Base-by-base conservation (phyloP, 2,329 filamentous ascomycete species). In the Didymella sp. region DNA sequence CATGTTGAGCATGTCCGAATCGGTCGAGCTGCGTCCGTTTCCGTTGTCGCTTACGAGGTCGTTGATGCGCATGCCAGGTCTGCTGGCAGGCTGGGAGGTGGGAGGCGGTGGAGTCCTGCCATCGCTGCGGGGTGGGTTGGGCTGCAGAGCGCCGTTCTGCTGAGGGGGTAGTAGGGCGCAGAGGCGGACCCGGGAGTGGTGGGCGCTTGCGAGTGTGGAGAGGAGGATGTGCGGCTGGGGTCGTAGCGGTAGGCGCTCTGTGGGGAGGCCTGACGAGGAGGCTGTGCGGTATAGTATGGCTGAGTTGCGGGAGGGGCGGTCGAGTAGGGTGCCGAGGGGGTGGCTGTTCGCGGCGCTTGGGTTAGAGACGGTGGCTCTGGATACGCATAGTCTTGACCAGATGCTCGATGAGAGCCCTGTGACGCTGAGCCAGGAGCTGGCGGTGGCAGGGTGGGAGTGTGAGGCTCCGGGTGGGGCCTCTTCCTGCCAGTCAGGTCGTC, bases 381-480 rank as follows among this genome's bases (percentile, higher is more conserved):
- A 66, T 79, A 79, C 28, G 70, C 67, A 70, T 79, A 79, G 40
- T 77, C 73, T 54, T 63, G 57, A 43, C 65, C 69, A 58, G 74
- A 64, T 60, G 69, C 63, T 59, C 69, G 71, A 73, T 66, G 69
- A 67, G 74, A 68, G 61, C 74, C 69, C 64, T 78, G 77, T 68
- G 76, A 74, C 59, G 74, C 74, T 62, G 74, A 67, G 61, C 76
- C 79, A 65, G 73, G 80, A 66, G 79, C 78, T 52, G 80, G 80
- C 56, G 80, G 80, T 47, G 80, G 78, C 60, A 81, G 71, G 42
- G 80, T 82, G 25, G 80, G 80, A 55, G 80, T 81, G 62, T 82
- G 80, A 67, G 80, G 80, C 73, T 82, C 80, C 38, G 79, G 75
- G 55, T 75, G 76, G 25, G 75, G 71, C 62, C 80, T 79, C 75